Conservation (phyloP, 805 yeast genomes). For the Priceomyces melissophilus region DNA sequence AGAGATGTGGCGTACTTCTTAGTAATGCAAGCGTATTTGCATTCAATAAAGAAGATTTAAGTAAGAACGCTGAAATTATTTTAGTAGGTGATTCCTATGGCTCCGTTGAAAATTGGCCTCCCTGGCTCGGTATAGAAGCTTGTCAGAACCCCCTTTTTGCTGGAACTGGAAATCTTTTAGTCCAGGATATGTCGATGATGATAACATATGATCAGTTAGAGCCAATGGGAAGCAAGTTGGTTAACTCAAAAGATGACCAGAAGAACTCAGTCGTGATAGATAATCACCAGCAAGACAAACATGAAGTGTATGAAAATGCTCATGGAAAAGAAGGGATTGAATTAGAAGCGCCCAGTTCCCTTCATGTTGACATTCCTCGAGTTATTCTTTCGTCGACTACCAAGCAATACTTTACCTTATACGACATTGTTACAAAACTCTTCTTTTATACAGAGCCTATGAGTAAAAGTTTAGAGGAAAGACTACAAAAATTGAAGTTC, state of each 20-base stretch:
- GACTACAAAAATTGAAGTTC: slow-evolving; percentile 61
- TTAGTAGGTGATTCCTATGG: slow-evolving; percentile 58
- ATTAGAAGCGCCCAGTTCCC: slow-evolving; percentile 24
- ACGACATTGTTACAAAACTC: slow-evolving; percentile 58
- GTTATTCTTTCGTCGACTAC: slow-evolving; percentile 70
- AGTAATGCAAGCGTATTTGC: slow-evolving; percentile 71
- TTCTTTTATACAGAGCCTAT: slow-evolving; percentile 74
- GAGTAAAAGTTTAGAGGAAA: slow-evolving; percentile 52
- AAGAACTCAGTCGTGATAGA: slow-evolving; percentile 15
- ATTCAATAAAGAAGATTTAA: slow-evolving; percentile 48
- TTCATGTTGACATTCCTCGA: slow-evolving; percentile 66
- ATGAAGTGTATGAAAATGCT: neutral
- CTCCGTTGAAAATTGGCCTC: slow-evolving; percentile 71
- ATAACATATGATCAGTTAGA: slow-evolving; percentile 50
- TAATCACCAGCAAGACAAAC: slow-evolving; percentile 1
- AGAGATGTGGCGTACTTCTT: slow-evolving; percentile 65
- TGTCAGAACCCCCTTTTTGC: slow-evolving; percentile 44
- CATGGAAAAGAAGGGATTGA: neutral
- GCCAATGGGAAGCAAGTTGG: slow-evolving; percentile 21
- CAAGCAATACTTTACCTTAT: slow-evolving; percentile 64
- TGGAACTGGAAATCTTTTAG: slow-evolving; percentile 47
- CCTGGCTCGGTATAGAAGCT: slow-evolving; percentile 78
- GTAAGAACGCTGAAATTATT: slow-evolving; percentile 35
- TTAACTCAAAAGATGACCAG: slow-evolving; percentile 6
- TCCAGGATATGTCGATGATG: slow-evolving; percentile 62